Percentiles rank a stretch among this genome's conserved stretches.
phyloP scores from a whole-genome alignment of 75 land plant genomes.

The Cupressus sempervirens region DNA sequence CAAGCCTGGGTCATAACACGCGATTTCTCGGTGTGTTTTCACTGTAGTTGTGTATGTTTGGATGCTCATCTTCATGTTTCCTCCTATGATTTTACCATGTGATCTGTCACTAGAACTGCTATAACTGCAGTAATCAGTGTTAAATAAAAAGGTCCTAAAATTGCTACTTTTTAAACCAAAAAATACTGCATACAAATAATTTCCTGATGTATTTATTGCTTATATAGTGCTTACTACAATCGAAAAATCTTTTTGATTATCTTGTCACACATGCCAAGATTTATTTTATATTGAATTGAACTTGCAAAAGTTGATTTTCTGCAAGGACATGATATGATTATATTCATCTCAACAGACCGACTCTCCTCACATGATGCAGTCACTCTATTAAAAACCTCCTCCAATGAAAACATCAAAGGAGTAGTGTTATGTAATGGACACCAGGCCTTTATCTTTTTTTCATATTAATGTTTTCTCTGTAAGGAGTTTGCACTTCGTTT shows the following conservation, averaged over 20 bases:
- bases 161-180: background rate
- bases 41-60: background rate
- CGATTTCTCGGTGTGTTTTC: background rate
- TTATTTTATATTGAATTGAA: background rate
- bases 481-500: background rate
- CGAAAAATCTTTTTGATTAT: background rate
- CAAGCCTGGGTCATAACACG: background rate
- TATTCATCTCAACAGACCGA: background rate
- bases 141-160: background rate
- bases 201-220: background rate
- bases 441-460: background rate
- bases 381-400: no score
- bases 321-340: background rate
- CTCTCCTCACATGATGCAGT: no score
- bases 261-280: background rate
- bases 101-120: background rate
- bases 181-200: background rate
- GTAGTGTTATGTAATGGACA: background rate
- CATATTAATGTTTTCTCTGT: background rate
- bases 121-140: background rate
- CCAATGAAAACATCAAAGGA: no score
- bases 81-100: background rate
- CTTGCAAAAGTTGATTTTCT: background rate
- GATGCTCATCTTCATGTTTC: background rate
- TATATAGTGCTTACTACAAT: background rate